phyloP scores from a whole-genome alignment of 2,329 filamentous ascomycete species.

The Zymoseptoria tritici region DNA sequence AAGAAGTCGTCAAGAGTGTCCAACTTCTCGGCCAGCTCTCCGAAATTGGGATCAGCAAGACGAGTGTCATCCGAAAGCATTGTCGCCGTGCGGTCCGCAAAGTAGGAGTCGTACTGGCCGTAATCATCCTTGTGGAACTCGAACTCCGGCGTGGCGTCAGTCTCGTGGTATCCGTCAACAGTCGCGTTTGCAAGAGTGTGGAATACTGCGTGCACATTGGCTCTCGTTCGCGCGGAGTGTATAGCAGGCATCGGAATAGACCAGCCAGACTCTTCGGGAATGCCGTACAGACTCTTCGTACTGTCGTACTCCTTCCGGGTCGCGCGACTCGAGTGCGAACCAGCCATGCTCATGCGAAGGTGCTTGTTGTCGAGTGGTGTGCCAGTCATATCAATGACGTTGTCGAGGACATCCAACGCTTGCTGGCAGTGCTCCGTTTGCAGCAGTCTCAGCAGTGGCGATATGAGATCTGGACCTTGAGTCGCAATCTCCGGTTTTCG shows the following conservation, averaged over 20 bases:
- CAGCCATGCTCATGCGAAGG: constrained; percentile 95
- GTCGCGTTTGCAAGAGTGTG: constrained; percentile 55
- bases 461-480: constrained; percentile 91
- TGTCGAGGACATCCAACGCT: constrained; percentile 83
- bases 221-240: constrained; percentile 76
- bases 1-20: constrained; percentile 52
- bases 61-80: constrained; percentile 84
- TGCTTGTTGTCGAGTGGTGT: constrained; percentile 86
- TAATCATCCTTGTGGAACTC: constrained; percentile 91
- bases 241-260: constrained; percentile 87
- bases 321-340: constrained; percentile 67
- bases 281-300: constrained; percentile 90
- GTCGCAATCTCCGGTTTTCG: constrained; percentile 79
- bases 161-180: constrained; percentile 41
- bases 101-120: constrained; percentile 62
- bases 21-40: constrained; percentile 64
- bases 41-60: constrained; percentile 57
- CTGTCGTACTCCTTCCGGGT: constrained; percentile 92
- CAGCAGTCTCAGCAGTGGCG: constrained; percentile 76
- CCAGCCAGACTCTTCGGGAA: constrained; percentile 93
- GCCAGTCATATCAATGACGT: constrained; percentile 89
- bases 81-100: constrained; percentile 70
- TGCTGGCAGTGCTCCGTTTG: constrained; percentile 93
- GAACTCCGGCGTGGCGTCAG: constrained; percentile 71
- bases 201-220: constrained; percentile 92